Conservation (phyloP, 2,329 filamentous ascomycete genomes). For the Stachybotrys chlorohalonatus region DNA sequence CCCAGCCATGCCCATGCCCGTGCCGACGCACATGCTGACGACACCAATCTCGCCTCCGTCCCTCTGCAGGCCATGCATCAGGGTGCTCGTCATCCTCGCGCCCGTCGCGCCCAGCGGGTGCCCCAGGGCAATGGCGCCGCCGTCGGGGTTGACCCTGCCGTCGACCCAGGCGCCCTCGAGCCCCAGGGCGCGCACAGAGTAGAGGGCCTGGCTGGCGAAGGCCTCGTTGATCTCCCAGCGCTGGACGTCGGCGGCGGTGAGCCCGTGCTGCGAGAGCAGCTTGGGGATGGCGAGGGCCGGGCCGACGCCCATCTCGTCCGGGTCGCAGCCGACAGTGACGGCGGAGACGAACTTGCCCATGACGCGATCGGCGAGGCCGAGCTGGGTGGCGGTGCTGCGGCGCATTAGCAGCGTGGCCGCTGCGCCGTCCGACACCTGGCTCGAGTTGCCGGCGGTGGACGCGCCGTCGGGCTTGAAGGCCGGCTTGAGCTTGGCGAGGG, state of each 20-base stretch:
- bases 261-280: constrained; percentile 56
- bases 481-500: constrained; percentile 69
- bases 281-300: constrained; percentile 78
- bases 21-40: constrained; percentile 78
- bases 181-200: constrained; percentile 63
- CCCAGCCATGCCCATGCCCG: constrained; percentile 65
- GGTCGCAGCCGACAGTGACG: constrained; percentile 64
- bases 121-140: constrained; percentile 81
- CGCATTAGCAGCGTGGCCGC: constrained; percentile 76
- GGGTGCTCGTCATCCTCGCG: constrained; percentile 63
- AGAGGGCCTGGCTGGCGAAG: constrained; percentile 54
- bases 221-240: constrained; percentile 91
- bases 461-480: constrained; percentile 67
- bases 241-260: constrained; percentile 59
- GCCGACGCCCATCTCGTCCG: constrained; percentile 89
- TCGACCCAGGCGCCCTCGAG: constrained; percentile 51
- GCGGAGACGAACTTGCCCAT: constrained; percentile 75
- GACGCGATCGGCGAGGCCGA: constrained; percentile 61
- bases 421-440: constrained; percentile 80
- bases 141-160: constrained; percentile 76
- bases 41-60: constrained; percentile 67
- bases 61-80: constrained; percentile 55
- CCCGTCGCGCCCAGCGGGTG: constrained; percentile 82
- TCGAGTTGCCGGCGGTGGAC: constrained; percentile 77
- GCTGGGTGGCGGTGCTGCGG: constrained; percentile 58